Base-by-base conservation (phyloP, 352 stramenopile species). In the Pythium guiyangense region DNA sequence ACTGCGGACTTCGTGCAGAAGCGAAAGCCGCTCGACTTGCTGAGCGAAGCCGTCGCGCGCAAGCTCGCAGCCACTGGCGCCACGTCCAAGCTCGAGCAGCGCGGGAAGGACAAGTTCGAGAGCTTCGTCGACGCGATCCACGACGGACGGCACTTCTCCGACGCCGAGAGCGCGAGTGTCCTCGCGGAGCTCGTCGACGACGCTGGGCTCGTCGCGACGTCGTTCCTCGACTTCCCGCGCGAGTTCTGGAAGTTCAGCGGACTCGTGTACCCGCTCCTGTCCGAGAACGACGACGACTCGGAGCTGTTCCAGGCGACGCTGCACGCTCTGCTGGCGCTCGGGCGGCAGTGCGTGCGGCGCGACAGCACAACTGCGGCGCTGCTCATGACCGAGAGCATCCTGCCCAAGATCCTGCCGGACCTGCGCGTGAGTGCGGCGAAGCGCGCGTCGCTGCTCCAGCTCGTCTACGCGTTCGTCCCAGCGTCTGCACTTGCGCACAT, bases 191-290 rank as follows among this genome's bases (percentile, higher is more conserved):
- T 92, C 4, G 51, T 75, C n/a, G 72, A 88, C 22, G 74, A 79
- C 29, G 57, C 60, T 9, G 70, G 83, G 12, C 49, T 86, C n/a
- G 66, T 96, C 9, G 70, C 80, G 0, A 49, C 73, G 3, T 67
- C 79, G 8, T 88, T 88, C 37, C 56, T 94, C 17, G 82, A 93
- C 14, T 90, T 79, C 29, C 86, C 87, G 15, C 75, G 74, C 50
- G 84, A 96, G 3, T 96, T 94, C 54, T 94, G 84, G 82, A 85
- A 84, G 54, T 76, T 90, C 47, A 59, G 62, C 2, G 83, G 77
- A 1, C 20, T 81, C n/a, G 45, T 91, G 27, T 59, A 71, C 31
- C 71, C 79, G 6, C 74, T 88, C 8, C 44, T 93, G 27, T 53
- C 58, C 9, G 77, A 88, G 20, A 57, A 75, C 10, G 77, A 80